Percentiles rank a stretch among this genome's conserved stretches.
Conservation (phyloP, 1,284 basidiomycete species). For the Cerrena zonata region DNA sequence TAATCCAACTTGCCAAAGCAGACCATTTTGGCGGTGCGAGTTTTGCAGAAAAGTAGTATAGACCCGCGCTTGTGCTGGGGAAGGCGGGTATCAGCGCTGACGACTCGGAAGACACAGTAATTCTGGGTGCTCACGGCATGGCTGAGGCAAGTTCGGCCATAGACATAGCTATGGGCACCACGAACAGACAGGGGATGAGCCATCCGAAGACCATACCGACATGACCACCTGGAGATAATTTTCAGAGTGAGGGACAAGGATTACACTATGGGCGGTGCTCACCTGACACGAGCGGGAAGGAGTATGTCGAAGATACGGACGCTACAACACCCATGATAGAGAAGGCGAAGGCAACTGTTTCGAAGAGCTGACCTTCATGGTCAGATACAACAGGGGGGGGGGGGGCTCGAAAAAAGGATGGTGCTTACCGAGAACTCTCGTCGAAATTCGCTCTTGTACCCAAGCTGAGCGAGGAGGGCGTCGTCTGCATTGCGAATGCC, state of each 20-base stretch:
- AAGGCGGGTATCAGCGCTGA: not conserved
- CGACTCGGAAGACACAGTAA: not conserved
- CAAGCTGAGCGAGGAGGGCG: slow-evolving; percentile 55
- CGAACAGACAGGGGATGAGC: slow-evolving; percentile 68
- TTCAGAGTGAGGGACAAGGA: not conserved
- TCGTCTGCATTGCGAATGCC: slow-evolving; percentile 33
- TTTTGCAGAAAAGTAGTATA: slow-evolving; percentile 72
- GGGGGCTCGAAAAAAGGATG: not conserved
- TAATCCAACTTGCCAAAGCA: slow-evolving; percentile 67
- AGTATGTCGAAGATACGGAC: slow-evolving; percentile 61
- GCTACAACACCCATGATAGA: slow-evolving; percentile 73
- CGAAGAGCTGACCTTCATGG: slow-evolving; percentile 47
- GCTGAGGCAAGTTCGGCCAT: slow-evolving; percentile 69
- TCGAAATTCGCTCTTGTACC: slow-evolving; percentile 72
- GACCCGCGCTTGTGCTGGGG: slow-evolving; percentile 42
- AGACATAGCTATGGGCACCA: slow-evolving; percentile 59
- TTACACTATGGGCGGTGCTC: slow-evolving; percentile 9
- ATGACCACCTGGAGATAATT: slow-evolving; percentile 49
- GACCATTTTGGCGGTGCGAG: slow-evolving; percentile 55
- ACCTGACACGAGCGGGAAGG: slow-evolving; percentile 60
- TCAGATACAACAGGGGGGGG: not conserved
- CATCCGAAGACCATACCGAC: slow-evolving; percentile 76
- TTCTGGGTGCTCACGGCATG: slow-evolving; percentile 56
- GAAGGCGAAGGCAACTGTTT: slow-evolving; percentile 65
- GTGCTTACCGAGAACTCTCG: slow-evolving; percentile 66